These are phyloP conservation scores for Claviceps fusiformis DNA, from an alignment of 2,329 filamentous ascomycete species.

Conservation along the genomic window DNA sequence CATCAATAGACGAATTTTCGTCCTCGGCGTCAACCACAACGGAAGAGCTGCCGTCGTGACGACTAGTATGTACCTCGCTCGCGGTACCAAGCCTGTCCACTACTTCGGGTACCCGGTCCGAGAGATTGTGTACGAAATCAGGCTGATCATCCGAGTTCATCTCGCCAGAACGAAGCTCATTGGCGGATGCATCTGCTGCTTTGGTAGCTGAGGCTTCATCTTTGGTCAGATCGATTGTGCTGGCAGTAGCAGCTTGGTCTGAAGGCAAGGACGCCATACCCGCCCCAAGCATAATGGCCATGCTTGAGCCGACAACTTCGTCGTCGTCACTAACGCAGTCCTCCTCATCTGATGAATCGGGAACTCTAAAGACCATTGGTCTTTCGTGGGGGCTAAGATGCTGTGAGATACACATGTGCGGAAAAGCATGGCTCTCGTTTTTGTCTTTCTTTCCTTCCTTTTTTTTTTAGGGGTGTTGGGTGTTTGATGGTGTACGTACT, in stretches of 20 bases:
- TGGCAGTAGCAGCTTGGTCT: slow-evolving; percentile 9
- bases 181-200: neutral
- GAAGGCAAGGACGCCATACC: slow-evolving; percentile 10
- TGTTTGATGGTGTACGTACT: slow-evolving; percentile 9
- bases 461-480: neutral
- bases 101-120: neutral
- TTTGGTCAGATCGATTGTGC: slow-evolving; percentile 11
- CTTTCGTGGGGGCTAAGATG: slow-evolving; percentile 13
- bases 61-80: neutral
- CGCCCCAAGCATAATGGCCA: slow-evolving; percentile 14
- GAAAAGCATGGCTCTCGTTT: too few species aligned
- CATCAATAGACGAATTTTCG: neutral
- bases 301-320: slow-evolving; percentile 13
- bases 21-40: neutral
- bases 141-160: neutral
- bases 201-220: slow-evolving; percentile 1
- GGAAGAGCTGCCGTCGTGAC: neutral
- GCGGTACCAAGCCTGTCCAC: neutral
- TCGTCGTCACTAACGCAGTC: slow-evolving; percentile 16
- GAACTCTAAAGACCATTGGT: slow-evolving; percentile 25
- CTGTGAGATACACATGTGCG: neutral
- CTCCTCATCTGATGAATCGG: slow-evolving; percentile 26
- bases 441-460: too few species aligned
- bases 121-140: neutral
- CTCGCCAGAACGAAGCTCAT: neutral